These are phyloP conservation scores for Starmerella apicola DNA, from an alignment of 805 yeast species.

Conservation along the genomic window DNA sequence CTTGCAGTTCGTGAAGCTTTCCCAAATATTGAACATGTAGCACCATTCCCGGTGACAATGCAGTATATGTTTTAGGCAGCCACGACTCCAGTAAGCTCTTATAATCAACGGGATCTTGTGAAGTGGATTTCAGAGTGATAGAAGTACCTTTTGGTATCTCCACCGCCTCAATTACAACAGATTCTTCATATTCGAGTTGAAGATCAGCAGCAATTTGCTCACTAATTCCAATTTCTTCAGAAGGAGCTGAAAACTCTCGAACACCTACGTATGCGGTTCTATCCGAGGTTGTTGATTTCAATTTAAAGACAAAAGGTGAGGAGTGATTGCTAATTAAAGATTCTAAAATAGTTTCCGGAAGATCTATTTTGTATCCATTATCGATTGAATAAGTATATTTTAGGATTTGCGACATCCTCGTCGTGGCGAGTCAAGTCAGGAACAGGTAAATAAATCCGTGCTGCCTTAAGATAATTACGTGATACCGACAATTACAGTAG, in stretches of 20 bases:
- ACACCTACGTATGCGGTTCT: slow-evolving; percentile 33
- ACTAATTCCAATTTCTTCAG: slow-evolving; percentile 31
- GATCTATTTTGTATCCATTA: slow-evolving; percentile 10
- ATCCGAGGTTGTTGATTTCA: slow-evolving; percentile 14
- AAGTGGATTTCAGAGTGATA: slow-evolving; percentile 33
- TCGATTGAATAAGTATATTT: background rate
- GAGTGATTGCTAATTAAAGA: background rate
- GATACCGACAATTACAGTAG: too few relatives aligned
- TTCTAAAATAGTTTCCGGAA: slow-evolving; percentile 13
- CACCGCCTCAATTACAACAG: slow-evolving; percentile 22
- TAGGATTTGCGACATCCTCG: too few relatives aligned
- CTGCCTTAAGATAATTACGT: too few relatives aligned
- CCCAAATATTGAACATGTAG: slow-evolving; percentile 28
- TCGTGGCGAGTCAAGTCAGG: too few relatives aligned
- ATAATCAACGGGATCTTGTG: slow-evolving; percentile 33
- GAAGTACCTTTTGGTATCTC: slow-evolving; percentile 37
- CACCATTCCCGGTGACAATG: slow-evolving; percentile 33
- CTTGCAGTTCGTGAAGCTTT: slow-evolving; percentile 20
- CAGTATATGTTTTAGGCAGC: slow-evolving; percentile 39
- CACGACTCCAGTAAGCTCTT: slow-evolving; percentile 41
- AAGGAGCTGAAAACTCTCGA: slow-evolving; percentile 37
- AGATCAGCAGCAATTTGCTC: slow-evolving; percentile 27
- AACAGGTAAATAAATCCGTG: too few relatives aligned
- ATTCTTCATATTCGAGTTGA: slow-evolving; percentile 15
- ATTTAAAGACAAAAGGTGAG: background rate